A percentile compares a stretch with the other conserved stretches of the same genome.
phyloP scores from a whole-genome alignment of 345 rosid genomes.

The Syzygium oleosum region DNA sequence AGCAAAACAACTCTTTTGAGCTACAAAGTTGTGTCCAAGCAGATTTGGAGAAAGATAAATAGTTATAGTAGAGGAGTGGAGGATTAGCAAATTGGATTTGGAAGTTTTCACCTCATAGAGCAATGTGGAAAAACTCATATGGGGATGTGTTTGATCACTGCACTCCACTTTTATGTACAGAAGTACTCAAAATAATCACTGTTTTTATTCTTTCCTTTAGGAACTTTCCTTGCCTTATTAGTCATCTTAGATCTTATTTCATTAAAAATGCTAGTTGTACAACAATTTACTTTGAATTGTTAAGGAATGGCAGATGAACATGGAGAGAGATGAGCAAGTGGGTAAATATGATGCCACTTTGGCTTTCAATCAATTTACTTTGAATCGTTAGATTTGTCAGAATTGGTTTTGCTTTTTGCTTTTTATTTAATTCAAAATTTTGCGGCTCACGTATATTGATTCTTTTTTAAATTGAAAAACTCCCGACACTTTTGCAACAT shows the following conservation, averaged over 20 bases:
- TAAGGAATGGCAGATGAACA: background rate
- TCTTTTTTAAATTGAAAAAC: too few relatives aligned
- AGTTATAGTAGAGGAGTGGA: background rate
- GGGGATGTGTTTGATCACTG: background rate
- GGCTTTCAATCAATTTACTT: background rate
- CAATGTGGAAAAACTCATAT: background rate
- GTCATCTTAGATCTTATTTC: background rate
- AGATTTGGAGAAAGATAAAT: background rate
- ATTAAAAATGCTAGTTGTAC: background rate
- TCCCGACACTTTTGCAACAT: background rate
- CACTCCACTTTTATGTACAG: background rate
- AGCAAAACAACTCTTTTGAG: background rate
- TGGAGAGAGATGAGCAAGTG: background rate
- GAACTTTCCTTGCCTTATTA: background rate
- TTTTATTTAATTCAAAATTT: background rate
- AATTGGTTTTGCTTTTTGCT: background rate
- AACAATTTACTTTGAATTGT: background rate
- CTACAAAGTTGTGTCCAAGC: background rate
- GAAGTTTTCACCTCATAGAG: background rate
- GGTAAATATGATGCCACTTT: background rate
- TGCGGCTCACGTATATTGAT: background rate
- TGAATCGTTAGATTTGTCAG: rapidly evolving
- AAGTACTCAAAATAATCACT: background rate
- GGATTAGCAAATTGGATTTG: background rate
- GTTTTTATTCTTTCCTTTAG: background rate